Conservation (phyloP, 2,329 filamentous ascomycete genomes). For the Aspergillus tamarii region DNA sequence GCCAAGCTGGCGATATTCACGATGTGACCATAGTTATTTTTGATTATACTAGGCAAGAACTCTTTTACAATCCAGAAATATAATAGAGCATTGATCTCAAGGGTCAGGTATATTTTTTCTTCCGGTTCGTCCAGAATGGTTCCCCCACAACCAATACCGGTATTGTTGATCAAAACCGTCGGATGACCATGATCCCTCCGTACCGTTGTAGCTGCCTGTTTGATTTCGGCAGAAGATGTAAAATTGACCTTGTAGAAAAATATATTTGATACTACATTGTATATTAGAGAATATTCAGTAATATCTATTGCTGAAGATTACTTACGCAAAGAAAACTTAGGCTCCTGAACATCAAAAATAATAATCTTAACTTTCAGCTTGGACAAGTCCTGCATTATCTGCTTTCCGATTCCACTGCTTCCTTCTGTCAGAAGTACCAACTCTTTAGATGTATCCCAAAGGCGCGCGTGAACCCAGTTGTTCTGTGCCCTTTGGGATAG, state of each 20-base stretch:
- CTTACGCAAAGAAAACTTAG: slow-evolving; percentile 32
- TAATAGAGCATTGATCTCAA: slow-evolving; percentile 56
- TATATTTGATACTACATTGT: slow-evolving; percentile 30
- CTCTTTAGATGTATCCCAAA: slow-evolving; percentile 18
- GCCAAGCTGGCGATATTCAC: slow-evolving; percentile 59
- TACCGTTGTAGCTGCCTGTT: slow-evolving; percentile 41
- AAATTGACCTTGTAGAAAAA: slow-evolving; percentile 43
- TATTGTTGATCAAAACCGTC: slow-evolving; percentile 54
- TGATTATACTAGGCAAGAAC: slow-evolving; percentile 56
- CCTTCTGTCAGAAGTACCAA: slow-evolving; percentile 24
- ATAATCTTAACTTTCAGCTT: slow-evolving; percentile 13
- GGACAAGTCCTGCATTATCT: slow-evolving; percentile 23
- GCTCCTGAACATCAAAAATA: slow-evolving; percentile 40
- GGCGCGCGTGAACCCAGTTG: neutral
- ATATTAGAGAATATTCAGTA: neutral
- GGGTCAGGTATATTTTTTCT: slow-evolving; percentile 50
- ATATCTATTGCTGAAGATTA: neutral
- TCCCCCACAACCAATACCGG: slow-evolving; percentile 51
- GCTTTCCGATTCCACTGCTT: slow-evolving; percentile 24
- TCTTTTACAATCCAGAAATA: slow-evolving; percentile 56
- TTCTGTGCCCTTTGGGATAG: slow-evolving; percentile 8
- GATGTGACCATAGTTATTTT: slow-evolving; percentile 57
- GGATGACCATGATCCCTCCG: slow-evolving; percentile 47
- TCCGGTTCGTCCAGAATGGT: slow-evolving; percentile 52
- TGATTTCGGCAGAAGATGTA: slow-evolving; percentile 35